phyloP scores from a whole-genome alignment of 2,329 filamentous ascomycete species.

The Fusarium goolgardi region DNA sequence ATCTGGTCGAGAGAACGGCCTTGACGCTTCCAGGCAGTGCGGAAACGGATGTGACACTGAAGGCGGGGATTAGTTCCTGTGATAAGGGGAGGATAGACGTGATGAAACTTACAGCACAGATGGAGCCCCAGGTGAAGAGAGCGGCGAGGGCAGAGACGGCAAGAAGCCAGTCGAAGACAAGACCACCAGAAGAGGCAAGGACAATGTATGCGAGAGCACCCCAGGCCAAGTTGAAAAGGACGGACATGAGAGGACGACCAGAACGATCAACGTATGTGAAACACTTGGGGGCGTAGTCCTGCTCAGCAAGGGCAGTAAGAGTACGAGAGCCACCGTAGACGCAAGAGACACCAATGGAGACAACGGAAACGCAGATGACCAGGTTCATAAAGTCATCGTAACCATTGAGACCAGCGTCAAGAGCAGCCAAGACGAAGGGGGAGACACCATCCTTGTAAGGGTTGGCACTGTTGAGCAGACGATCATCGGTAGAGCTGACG shows the following conservation, averaged over 20 bases:
- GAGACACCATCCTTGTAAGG: constrained; percentile 54
- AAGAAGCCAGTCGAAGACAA: constrained; percentile 73
- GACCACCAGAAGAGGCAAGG: constrained; percentile 57
- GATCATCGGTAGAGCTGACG: constrained; percentile 56
- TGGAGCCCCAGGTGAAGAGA: constrained; percentile 74
- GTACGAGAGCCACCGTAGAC: constrained; percentile 68
- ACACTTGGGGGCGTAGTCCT: constrained; percentile 65
- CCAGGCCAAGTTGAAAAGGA: constrained; percentile 59
- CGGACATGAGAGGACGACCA: constrained; percentile 62
- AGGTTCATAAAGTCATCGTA: constrained; percentile 65
- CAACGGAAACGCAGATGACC: constrained; percentile 64
- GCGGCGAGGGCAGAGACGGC: constrained; percentile 71
- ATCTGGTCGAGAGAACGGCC: constrained; percentile 73
- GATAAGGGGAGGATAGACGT: rapidly evolving
- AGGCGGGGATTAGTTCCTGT: rapidly evolving
- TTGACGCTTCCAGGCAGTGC: constrained; percentile 67
- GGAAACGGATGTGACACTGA: constrained; percentile 71
- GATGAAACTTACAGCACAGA: constrained; percentile 58
- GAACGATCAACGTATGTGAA: constrained; percentile 66
- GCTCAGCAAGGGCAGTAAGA: constrained; percentile 65
- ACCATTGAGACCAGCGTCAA: constrained; percentile 60
- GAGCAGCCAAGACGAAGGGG: constrained; percentile 63
- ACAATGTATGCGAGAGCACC: constrained; percentile 62
- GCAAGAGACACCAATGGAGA: constrained; percentile 65
- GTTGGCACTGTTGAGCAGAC: constrained; percentile 54